A percentile compares a stretch with the other conserved stretches of the same genome.
Conservation (phyloP, 257 asterid species). For the Gentiana dahurica region DNA sequence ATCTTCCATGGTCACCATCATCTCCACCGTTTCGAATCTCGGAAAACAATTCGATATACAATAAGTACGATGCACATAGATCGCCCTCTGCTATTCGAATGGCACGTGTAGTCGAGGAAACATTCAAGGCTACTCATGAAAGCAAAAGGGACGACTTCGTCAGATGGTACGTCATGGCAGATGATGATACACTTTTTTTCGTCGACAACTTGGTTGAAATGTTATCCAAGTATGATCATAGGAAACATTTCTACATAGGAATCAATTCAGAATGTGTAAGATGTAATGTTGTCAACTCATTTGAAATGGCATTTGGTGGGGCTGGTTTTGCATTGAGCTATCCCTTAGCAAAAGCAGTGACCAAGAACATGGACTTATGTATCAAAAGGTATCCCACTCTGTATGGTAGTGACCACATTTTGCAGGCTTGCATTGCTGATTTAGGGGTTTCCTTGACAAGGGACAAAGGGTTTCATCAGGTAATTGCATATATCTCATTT, state of each 20-base stretch:
- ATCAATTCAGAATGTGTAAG: constrained; percentile 30
- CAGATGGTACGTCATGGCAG: constrained; percentile 40
- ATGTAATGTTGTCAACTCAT: constrained; percentile 28
- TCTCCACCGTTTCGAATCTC: constrained; percentile 26
- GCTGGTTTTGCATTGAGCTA: constrained; percentile 34
- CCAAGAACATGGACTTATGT: constrained; percentile 24
- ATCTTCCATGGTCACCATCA: constrained; percentile 25
- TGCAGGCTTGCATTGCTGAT: constrained; percentile 35
- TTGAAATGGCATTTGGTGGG: constrained; percentile 41
- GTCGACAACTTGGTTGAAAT: constrained; percentile 33
- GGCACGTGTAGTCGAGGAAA: constrained; percentile 25
- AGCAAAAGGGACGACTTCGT: not conserved
- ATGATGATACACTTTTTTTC: constrained; percentile 40
- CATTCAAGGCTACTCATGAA: constrained; percentile 11
- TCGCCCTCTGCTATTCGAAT: constrained; percentile 22
- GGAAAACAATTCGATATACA: constrained; percentile 14
- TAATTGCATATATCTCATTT: constrained; percentile 2
- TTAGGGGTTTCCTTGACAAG: constrained; percentile 31
- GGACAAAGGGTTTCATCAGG: constrained; percentile 42
- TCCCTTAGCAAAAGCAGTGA: constrained; percentile 36
- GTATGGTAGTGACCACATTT: constrained; percentile 30
- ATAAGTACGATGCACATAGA: constrained; percentile 15
- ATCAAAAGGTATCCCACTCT: constrained; percentile 26
- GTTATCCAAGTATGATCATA: constrained; percentile 28
- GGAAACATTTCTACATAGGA: constrained; percentile 28